phyloP scores from a whole-genome alignment of 1,284 basidiomycete genomes.

The Mycena sp. region DNA sequence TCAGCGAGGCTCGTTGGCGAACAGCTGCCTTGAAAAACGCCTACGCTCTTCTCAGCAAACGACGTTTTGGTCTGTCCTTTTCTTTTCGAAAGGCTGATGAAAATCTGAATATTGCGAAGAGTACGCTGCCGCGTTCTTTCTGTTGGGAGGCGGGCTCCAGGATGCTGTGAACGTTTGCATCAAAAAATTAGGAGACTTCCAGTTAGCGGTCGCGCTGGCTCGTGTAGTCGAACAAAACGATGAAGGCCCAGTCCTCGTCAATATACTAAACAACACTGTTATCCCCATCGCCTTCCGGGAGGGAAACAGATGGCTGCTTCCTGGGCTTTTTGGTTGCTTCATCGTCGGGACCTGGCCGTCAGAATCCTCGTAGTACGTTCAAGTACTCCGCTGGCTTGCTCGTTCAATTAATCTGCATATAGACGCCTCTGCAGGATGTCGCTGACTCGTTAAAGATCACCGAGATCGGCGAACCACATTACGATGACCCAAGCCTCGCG shows the following conservation, averaged over 20 bases:
- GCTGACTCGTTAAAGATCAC: conserved; percentile 62
- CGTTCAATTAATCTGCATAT: conserved; percentile 11
- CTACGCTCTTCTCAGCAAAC: conserved; percentile 91
- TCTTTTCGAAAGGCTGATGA: background rate
- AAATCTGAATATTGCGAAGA: conserved; percentile 57
- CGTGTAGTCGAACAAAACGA: conserved; percentile 85
- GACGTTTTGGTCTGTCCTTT: conserved; percentile 77
- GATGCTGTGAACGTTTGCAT: conserved; percentile 95
- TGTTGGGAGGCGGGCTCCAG: conserved; percentile 88
- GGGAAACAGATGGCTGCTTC: conserved; percentile 94
- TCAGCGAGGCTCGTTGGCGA: conserved; percentile 86
- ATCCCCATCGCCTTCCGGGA: conserved; percentile 86
- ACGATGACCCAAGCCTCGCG: conserved; percentile 92
- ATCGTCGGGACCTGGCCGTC: conserved; percentile 86
- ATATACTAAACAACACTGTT: conserved; percentile 78
- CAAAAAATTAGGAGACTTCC: conserved; percentile 89
- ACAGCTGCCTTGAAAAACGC: conserved; percentile 98
- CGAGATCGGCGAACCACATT: conserved; percentile 85
- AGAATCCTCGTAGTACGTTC: conserved; percentile 78
- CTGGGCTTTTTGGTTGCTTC: conserved; percentile 95
- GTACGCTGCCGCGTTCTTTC: conserved; percentile 97
- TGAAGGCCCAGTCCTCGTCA: conserved; percentile 80
- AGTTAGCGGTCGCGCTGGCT: conserved; percentile 89
- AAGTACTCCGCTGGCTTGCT: background rate
- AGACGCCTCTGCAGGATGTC: conserved; percentile 85